Percentiles rank a stretch among this genome's conserved stretches.
Evolutionary conservation across 2,329 filamentous ascomycete species (phyloP).

Genomic region (Juglanconis oblonga): DNA sequence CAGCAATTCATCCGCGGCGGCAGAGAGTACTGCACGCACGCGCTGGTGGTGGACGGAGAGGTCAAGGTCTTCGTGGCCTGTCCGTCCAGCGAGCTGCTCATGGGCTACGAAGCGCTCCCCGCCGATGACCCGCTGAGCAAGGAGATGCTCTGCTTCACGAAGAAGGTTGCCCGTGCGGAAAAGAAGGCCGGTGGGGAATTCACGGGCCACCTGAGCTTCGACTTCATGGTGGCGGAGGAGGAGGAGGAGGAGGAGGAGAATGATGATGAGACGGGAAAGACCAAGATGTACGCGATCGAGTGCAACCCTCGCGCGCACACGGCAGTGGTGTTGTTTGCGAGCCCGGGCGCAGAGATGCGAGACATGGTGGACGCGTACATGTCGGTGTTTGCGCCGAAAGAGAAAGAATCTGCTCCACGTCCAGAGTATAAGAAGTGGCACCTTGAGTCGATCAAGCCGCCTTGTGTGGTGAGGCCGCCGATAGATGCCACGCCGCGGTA

Average conservation of each 20-base stretch:
- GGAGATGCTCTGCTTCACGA: conserved; percentile 65
- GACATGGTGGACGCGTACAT: conserved; percentile 53
- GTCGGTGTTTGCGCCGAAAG: conserved; percentile 33
- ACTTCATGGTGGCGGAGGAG: conserved; percentile 69
- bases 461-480: conserved; percentile 18
- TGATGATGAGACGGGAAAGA: conserved; percentile 28
- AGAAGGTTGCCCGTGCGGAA: conserved; percentile 49
- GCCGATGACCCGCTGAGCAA: conserved; percentile 49
- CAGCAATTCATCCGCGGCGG: conserved; percentile 63
- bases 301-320: conserved; percentile 71
- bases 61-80: conserved; percentile 68
- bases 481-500: conserved; percentile 39
- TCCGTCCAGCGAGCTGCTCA: conserved; percentile 57
- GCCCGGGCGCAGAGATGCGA: conserved; percentile 35
- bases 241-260: conserved; percentile 34
- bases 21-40: conserved; percentile 69
- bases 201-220: conserved; percentile 71
- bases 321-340: conserved; percentile 58
- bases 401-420: not conserved
- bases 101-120: conserved; percentile 64
- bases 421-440: conserved; percentile 16
- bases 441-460: not conserved
- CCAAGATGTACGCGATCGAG: conserved; percentile 63
- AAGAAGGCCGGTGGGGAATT: conserved; percentile 36
- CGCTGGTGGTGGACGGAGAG: conserved; percentile 62